A percentile compares a stretch with the other conserved stretches of the same genome.
Evolutionary conservation across 257 asterid genomes (phyloP).

Genomic region (Solanum appendiculatum): DNA sequence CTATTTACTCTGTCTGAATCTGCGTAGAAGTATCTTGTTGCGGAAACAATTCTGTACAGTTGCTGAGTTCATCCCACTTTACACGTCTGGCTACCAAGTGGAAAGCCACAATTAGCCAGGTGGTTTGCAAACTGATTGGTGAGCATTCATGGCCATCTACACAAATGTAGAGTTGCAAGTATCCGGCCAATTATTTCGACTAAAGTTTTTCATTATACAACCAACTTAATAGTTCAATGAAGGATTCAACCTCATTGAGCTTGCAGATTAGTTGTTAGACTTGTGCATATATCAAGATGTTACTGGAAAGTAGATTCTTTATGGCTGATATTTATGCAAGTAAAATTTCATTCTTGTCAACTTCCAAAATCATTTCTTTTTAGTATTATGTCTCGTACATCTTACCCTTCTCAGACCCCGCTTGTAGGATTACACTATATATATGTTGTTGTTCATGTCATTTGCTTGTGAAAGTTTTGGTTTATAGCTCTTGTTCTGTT

Average conservation of each 20-base stretch:
- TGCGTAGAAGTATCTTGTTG: neutral
- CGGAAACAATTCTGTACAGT: neutral
- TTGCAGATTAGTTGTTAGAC: neutral
- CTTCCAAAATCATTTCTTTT: neutral
- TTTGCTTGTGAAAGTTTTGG: neutral
- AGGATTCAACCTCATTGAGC: slow-evolving; percentile 1
- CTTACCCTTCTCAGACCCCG: neutral
- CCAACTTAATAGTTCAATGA: neutral
- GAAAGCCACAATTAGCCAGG: neutral
- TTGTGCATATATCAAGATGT: neutral
- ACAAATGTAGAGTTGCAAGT: neutral
- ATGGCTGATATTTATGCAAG: neutral
- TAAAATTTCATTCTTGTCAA: neutral
- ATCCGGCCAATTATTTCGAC: neutral
- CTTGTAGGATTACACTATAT: rapidly evolving
- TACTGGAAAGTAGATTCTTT: neutral
- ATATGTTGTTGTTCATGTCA: too few relatives aligned
- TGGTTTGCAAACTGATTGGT: neutral
- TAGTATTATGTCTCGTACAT: neutral
- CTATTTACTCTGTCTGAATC: neutral
- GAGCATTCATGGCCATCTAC: neutral
- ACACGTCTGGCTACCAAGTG: neutral
- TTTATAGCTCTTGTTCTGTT: neutral
- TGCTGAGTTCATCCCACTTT: neutral
- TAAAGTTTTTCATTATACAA: neutral